These are phyloP conservation scores for Russula earlei DNA, from an alignment of 768 basidiomycete genomes.

Conservation along the genomic window DNA sequence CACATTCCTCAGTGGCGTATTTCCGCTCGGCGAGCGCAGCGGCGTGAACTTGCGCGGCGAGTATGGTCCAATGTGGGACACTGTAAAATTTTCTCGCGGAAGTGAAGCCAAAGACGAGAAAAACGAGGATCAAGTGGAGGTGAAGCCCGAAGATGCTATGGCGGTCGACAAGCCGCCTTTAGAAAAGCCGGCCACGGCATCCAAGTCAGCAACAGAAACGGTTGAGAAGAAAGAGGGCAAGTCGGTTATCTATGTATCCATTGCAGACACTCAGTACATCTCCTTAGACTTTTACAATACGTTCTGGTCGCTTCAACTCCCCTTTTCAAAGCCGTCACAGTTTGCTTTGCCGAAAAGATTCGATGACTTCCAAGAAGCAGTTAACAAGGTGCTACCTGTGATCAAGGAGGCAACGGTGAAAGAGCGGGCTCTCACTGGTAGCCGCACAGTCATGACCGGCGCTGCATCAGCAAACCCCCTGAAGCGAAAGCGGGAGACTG, in stretches of 20 bases:
- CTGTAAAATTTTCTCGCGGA: conserved; percentile 37
- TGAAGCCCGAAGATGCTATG: conserved; percentile 43
- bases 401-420: conserved; percentile 83
- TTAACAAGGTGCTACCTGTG: conserved; percentile 63
- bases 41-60: conserved; percentile 89
- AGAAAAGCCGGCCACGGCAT: conserved; percentile 5
- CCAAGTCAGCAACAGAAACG: conserved; percentile 25
- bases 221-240: conserved; percentile 57
- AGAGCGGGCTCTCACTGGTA: conserved; percentile 83
- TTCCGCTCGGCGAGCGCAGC: conserved; percentile 80
- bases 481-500: conserved; percentile 62
- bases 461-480: conserved; percentile 31
- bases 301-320: conserved; percentile 84
- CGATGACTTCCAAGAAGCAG: conserved; percentile 55
- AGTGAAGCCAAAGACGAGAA: conserved; percentile 22
- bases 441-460: conserved; percentile 30
- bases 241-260: neutral
- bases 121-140: conserved; percentile 26
- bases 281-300: conserved; percentile 69
- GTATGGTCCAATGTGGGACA: conserved; percentile 72
- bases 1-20: conserved; percentile 77
- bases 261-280: conserved; percentile 3
- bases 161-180: conserved; percentile 42
- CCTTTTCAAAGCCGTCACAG: conserved; percentile 70
- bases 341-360: conserved; percentile 54